Evolutionary conservation across 2,329 filamentous ascomycete genomes (phyloP).

Genomic region (Cladophialophora exuberans): DNA sequence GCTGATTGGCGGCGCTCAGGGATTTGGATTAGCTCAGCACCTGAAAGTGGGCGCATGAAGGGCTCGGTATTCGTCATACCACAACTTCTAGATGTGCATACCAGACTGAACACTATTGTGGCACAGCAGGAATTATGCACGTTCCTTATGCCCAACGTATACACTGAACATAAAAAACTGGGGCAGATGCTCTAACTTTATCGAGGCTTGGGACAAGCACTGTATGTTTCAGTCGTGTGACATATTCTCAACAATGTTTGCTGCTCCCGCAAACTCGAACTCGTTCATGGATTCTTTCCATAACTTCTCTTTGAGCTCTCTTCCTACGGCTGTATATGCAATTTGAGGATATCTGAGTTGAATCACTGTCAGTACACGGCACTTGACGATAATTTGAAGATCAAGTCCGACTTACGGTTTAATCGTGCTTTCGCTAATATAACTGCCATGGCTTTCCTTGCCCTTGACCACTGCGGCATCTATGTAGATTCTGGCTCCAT

Average conservation of each 20-base stretch:
- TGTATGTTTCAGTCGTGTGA: too few species aligned
- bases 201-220: too few species aligned
- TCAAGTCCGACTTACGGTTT: conserved; percentile 43
- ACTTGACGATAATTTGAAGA: neutral
- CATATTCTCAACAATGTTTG: neutral
- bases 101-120: too few species aligned
- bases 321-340: conserved; percentile 35
- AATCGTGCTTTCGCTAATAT: conserved; percentile 53
- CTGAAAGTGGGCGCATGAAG: too few species aligned
- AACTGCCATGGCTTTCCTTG: conserved; percentile 55
- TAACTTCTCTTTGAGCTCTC: conserved; percentile 39
- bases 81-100: too few species aligned
- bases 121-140: too few species aligned
- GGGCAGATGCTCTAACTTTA: too few species aligned
- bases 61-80: too few species aligned
- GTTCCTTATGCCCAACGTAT: too few species aligned
- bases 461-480: conserved; percentile 53
- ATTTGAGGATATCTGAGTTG: conserved; percentile 37
- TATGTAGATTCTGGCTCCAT: conserved; percentile 52
- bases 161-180: too few species aligned
- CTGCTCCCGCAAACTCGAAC: neutral
- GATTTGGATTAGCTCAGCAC: too few species aligned
- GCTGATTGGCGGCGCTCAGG: too few species aligned
- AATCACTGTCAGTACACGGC: neutral
- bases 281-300: conserved; percentile 39